Evolutionary conservation across 495 filamentous ascomycete species (phyloP).

Genomic region (Podospora anserina): DNA sequence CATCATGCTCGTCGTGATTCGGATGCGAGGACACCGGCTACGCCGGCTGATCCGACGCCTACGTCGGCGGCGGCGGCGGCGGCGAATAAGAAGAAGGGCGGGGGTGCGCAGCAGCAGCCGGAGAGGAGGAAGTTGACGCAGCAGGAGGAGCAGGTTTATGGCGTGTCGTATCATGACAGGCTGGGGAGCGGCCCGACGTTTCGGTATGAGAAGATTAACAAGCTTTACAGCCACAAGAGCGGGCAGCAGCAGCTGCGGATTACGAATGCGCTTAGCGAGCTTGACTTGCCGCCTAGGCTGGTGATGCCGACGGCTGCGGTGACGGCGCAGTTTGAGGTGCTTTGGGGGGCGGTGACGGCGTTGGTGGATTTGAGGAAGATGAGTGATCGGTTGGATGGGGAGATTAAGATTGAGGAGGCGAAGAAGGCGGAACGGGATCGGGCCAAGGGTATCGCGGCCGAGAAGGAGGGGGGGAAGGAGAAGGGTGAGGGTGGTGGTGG

Average conservation of each 20-base stretch:
- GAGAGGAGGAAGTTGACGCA: slow-evolving; percentile 66
- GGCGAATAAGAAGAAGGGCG: slow-evolving; percentile 55
- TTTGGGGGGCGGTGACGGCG: slow-evolving; percentile 68
- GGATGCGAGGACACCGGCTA: slow-evolving; percentile 42
- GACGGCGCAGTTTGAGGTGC: slow-evolving; percentile 72
- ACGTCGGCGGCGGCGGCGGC: slow-evolving; percentile 17
- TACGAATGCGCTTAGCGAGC: slow-evolving; percentile 68
- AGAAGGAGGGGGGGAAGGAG: slow-evolving; percentile 18
- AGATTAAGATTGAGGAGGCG: slow-evolving; percentile 69
- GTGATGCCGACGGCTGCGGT: slow-evolving; percentile 83
- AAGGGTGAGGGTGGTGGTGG: slow-evolving; percentile 4
- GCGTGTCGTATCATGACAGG: slow-evolving; percentile 82
- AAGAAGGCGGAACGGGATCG: slow-evolving; percentile 61
- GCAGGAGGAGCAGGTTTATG: slow-evolving; percentile 73
- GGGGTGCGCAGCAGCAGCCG: slow-evolving; percentile 34
- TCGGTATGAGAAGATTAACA: slow-evolving; percentile 78
- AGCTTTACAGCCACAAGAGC: slow-evolving; percentile 77
- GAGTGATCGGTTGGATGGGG: slow-evolving; percentile 78
- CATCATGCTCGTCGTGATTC: slow-evolving; percentile 54
- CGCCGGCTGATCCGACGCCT: slow-evolving; percentile 32
- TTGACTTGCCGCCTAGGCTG: slow-evolving; percentile 73
- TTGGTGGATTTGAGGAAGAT: slow-evolving; percentile 82
- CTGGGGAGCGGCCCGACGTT: slow-evolving; percentile 69
- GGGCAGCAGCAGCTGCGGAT: slow-evolving; percentile 80
- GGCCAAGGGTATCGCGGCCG: slow-evolving; percentile 24